Evolutionary conservation across 23 red algal genomes (phyloP).

Genomic region (Cyanidioschyzon merolae): DNA sequence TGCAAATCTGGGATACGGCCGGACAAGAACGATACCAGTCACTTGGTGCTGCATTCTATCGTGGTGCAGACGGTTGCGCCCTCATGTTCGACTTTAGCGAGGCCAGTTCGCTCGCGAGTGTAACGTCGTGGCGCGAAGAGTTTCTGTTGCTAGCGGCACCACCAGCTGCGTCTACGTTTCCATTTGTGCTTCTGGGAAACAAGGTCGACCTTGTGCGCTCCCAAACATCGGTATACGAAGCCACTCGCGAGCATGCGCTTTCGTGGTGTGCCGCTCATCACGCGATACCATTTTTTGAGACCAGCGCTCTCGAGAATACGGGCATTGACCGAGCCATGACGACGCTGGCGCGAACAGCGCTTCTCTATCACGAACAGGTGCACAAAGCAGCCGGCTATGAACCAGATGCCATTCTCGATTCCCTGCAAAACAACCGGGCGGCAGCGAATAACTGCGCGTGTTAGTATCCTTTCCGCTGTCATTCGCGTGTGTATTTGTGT

Average conservation of each 20-base stretch:
- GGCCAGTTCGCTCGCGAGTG: conserved; percentile 48
- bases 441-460: too few relatives aligned
- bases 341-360: conserved; percentile 48
- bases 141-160: conserved; percentile 71
- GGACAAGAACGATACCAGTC: conserved; percentile 97
- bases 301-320: conserved; percentile 84
- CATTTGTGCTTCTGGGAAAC: conserved; percentile 94
- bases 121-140: conserved; percentile 90
- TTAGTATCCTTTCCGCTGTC: too few relatives aligned
- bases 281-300: conserved; percentile 75
- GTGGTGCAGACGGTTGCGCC: conserved; percentile 86
- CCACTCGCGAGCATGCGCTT: conserved; percentile 25
- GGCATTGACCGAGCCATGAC: conserved; percentile 83
- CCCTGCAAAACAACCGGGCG: too few relatives aligned
- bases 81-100: conserved; percentile 93
- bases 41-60: conserved; percentile 90
- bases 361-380: conserved; percentile 6
- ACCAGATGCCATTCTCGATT: too few relatives aligned
- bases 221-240: conserved; percentile 41
- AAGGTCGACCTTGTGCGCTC: conserved; percentile 67
- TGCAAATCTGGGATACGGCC: conserved; percentile 99
- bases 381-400: not conserved
- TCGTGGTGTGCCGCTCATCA: conserved; percentile 64
- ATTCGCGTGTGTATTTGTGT: too few relatives aligned
- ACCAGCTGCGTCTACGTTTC: conserved; percentile 72